Percentiles rank a stretch among this genome's conserved stretches.
Conservation (phyloP, 352 stramenopile genomes). For the Globisporangium echinulatum region DNA sequence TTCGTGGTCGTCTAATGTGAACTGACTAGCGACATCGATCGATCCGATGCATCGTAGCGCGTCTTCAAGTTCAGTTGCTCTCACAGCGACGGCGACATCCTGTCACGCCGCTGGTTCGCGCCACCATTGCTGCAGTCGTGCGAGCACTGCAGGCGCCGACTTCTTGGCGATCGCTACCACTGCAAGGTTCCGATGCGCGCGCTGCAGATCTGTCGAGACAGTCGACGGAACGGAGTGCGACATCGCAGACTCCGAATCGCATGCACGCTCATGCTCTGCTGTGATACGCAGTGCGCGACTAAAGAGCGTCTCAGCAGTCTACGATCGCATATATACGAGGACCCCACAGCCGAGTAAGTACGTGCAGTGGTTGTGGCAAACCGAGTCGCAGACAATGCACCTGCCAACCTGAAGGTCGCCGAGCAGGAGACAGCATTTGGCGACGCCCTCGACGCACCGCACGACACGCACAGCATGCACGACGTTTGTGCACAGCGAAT, state of each 20-base stretch:
- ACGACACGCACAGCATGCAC: conserved; percentile 15
- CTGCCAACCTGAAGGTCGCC: conserved; percentile 38
- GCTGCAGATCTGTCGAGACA: conserved; percentile 16
- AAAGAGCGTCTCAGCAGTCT: conserved; percentile 44
- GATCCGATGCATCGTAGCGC: too few species aligned
- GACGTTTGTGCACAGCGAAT: too few species aligned
- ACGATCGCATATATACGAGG: neutral
- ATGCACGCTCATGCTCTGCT: neutral
- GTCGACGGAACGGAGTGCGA: neutral
- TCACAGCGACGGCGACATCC: too few species aligned
- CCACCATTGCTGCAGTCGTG: conserved; percentile 9
- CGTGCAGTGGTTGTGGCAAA: too few species aligned
- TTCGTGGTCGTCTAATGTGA: too few species aligned
- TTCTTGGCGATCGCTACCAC: conserved; percentile 39
- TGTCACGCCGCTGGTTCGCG: neutral
- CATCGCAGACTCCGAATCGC: too few species aligned
- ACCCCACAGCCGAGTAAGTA: too few species aligned
- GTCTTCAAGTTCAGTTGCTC: too few species aligned
- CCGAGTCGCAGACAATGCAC: too few species aligned
- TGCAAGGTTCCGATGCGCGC: conserved; percentile 55
- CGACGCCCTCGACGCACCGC: conserved; percentile 37
- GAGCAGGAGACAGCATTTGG: conserved; percentile 48
- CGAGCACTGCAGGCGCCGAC: conserved; percentile 7
- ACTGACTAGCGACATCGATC: too few species aligned
- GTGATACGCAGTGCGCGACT: conserved; percentile 20